Evolutionary conservation across 345 rosid species (phyloP), one percentile per base, ranked within the genome.

Genomic region (Syzygium grande): DNA sequence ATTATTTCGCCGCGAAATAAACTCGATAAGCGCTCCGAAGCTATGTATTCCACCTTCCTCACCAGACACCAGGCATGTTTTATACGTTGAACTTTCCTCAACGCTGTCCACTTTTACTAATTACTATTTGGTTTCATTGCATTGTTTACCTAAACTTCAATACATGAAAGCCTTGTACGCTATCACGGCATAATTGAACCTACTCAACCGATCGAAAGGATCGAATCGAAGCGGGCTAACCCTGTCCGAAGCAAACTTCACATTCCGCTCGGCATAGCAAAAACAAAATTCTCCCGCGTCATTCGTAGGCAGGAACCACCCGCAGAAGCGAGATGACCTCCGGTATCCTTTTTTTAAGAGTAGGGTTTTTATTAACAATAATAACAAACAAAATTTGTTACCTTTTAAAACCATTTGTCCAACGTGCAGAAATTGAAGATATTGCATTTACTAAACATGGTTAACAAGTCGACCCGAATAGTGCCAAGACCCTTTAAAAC

Each of bases 341-440:
- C 6, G 0, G 3, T 1, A 0, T 65, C 1, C 1, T 30, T 65
- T 15, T 15, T 4, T 16, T 25, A 65, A 65, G 25, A 9, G 10
- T 34, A 34, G 46, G 46, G 19, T 34, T 68, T 68, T 68, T 19
- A 68, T 17, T 34, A 34, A 19, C 1, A 34, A 34, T 73, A 34
- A 34, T 19, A 19, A 43, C 46, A 43, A 73, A 38, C 12, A 68
- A 30, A 68, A 16, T 19, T 34, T 25, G 2, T 73, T 9, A 19
- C 14, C 19, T 73, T 17, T 17, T 73, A 34, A 73, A 68, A 68
- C 3, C 80, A 34, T 9, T 9, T 68, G 46, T 68, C 46, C 78
- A 30, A 65, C 7, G 16, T 11, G 5, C 16, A 9, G 79, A 68
- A 68, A 68, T 68, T 9, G 12, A 59, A 59, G 5, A 30, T 16